These are phyloP conservation scores for Microbotryum scabiosae DNA, from an alignment of 1,284 basidiomycete genomes.

Conservation along the genomic window DNA sequence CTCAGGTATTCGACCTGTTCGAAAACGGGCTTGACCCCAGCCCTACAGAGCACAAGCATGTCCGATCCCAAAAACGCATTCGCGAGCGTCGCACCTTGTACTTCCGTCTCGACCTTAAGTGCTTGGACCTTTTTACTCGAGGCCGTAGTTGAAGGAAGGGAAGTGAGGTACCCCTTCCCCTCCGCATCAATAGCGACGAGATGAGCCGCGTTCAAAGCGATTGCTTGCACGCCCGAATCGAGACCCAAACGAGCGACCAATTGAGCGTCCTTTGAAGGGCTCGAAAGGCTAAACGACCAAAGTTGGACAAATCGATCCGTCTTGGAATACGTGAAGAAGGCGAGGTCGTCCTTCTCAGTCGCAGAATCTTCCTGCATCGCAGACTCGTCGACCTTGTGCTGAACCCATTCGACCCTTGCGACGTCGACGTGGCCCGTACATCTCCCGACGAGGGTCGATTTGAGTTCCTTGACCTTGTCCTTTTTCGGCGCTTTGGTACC, in stretches of 20 bases:
- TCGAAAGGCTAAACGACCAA: slow-evolving; percentile 17
- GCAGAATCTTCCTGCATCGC: background rate
- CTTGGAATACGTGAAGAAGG: slow-evolving; percentile 26
- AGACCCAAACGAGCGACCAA: slow-evolving; percentile 26
- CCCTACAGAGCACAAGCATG: slow-evolving; percentile 15
- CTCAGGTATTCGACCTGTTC: slow-evolving; percentile 22
- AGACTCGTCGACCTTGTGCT: background rate
- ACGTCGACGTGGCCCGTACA: slow-evolving; percentile 29
- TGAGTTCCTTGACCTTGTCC: slow-evolving; percentile 26
- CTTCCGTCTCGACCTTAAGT: background rate
- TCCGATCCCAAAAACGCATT: slow-evolving; percentile 16
- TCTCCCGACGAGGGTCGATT: slow-evolving; percentile 18
- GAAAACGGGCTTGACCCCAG: slow-evolving; percentile 27
- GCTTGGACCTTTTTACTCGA: background rate
- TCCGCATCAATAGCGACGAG: slow-evolving; percentile 20
- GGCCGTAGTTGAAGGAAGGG: too few relatives aligned
- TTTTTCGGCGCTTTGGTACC: slow-evolving; percentile 18
- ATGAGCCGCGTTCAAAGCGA: slow-evolving; percentile 11
- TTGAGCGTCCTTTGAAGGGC: slow-evolving; percentile 7
- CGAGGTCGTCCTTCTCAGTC: slow-evolving; percentile 8
- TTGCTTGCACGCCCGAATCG: slow-evolving; percentile 26
- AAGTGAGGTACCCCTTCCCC: background rate
- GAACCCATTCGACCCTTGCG: slow-evolving; percentile 15
- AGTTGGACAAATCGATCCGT: slow-evolving; percentile 31
- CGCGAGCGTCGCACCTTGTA: slow-evolving; percentile 10